A percentile compares a stretch with the other conserved stretches of the same genome.
These are phyloP conservation scores for Exophiala alcalophila DNA, from an alignment of 2,329 filamentous ascomycete species.

Conservation along the genomic window DNA sequence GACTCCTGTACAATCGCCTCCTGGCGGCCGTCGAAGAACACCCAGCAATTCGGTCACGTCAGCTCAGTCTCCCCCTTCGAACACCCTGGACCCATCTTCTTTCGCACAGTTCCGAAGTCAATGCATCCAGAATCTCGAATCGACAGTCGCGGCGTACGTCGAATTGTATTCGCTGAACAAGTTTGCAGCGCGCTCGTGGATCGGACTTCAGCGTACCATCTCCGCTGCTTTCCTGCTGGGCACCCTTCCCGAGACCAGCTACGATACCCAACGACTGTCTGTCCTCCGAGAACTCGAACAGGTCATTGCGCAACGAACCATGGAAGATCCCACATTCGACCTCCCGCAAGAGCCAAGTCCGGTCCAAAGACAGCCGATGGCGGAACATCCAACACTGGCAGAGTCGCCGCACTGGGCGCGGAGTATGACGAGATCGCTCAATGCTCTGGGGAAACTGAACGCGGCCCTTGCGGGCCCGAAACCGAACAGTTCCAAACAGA, in stretches of 20 bases:
- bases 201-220: conserved; percentile 46
- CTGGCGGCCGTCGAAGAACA: conserved; percentile 17
- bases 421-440: conserved; percentile 45
- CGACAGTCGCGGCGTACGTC: conserved; percentile 59
- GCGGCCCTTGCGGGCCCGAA: conserved; percentile 35
- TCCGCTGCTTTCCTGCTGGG: conserved; percentile 48
- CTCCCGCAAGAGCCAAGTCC: conserved; percentile 19
- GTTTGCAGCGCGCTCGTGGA: conserved; percentile 47
- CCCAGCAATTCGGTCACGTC: conserved; percentile 16
- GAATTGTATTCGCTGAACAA: conserved; percentile 49
- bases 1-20: conserved; percentile 25
- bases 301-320: conserved; percentile 45
- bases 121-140: conserved; percentile 56
- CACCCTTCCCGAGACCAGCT: conserved; percentile 45
- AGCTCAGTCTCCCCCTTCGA: conserved; percentile 14
- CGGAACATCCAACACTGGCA: conserved; percentile 15
- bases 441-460: conserved; percentile 46
- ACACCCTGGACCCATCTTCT: conserved; percentile 17
- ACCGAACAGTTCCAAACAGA: conserved; percentile 7
- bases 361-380: conserved; percentile 23
- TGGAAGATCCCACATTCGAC: conserved; percentile 27
- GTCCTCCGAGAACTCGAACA: conserved; percentile 43
- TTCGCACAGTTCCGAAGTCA: conserved; percentile 46
- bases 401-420: conserved; percentile 44
- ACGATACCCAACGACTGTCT: conserved; percentile 39